phyloP scores from a whole-genome alignment of 1,284 basidiomycete species.

The Cutaneotrichosporon mucoides region DNA sequence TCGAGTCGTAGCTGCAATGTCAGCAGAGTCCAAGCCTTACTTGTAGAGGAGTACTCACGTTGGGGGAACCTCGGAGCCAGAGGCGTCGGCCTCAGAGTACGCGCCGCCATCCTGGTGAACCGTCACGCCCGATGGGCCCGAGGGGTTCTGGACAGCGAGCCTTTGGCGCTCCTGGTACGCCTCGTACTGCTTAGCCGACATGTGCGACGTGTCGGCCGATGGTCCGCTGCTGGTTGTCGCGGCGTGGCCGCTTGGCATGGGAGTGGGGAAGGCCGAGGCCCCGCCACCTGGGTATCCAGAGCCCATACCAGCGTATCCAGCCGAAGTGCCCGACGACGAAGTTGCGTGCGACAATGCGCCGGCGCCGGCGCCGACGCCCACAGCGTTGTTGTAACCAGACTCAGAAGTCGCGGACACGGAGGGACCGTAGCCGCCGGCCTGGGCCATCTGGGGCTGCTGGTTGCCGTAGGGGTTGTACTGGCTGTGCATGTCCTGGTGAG shows the following conservation, averaged over 20 bases:
- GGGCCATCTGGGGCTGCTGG: constrained; percentile 42
- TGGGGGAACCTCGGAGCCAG: constrained; percentile 34
- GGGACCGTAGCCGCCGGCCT: constrained; percentile 27
- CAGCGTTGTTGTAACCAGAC: constrained; percentile 9
- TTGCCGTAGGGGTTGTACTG: constrained; percentile 7
- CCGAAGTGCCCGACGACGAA: constrained; percentile 32
- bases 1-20: constrained; percentile 8
- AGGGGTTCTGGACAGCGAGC: constrained; percentile 34
- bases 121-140: constrained; percentile 18
- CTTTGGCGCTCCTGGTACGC: constrained; percentile 39
- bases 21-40: not conserved
- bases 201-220: constrained; percentile 16
- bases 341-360: constrained; percentile 30
- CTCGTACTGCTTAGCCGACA: constrained; percentile 42
- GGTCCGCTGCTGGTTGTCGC: not conserved
- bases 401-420: not conserved
- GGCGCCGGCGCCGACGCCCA: constrained; percentile 11
- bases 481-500: not conserved
- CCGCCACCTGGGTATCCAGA: constrained; percentile 18
- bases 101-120: constrained; percentile 38
- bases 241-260: not conserved
- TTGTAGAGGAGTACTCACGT: constrained; percentile 24
- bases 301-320: constrained; percentile 42
- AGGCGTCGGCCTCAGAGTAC: constrained; percentile 13
- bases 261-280: not conserved